A percentile compares a stretch with the other conserved stretches of the same genome.
Evolutionary conservation across 2,329 filamentous ascomycete species (phyloP).

Genomic region (Colletotrichum liaoningense): DNA sequence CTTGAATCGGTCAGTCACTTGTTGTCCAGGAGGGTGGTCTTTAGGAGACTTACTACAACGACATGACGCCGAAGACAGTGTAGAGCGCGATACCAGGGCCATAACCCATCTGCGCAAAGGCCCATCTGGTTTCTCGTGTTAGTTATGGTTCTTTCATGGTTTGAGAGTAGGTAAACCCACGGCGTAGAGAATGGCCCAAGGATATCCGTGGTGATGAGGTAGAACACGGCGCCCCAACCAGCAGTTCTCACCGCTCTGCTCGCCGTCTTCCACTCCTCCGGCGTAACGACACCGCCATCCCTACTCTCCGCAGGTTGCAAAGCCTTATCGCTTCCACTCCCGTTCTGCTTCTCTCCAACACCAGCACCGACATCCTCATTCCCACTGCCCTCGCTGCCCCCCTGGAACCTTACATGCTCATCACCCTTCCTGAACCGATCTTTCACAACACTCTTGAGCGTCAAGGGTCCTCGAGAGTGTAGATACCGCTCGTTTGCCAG

Average conservation of each 20-base stretch:
- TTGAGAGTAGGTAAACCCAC: conserved; percentile 36
- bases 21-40: no score
- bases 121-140: conserved; percentile 3
- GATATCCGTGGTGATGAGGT: conserved; percentile 61
- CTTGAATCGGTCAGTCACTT: conserved; percentile 41
- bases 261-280: conserved; percentile 59
- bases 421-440: conserved; percentile 35
- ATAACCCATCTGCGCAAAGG: conserved; percentile 49
- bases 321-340: conserved; percentile 2
- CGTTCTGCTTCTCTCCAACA: not conserved
- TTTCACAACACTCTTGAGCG: conserved; percentile 32
- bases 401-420: conserved; percentile 26
- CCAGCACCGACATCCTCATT: not conserved
- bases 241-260: conserved; percentile 58
- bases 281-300: conserved; percentile 34
- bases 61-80: conserved; percentile 54
- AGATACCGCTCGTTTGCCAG: conserved; percentile 28
- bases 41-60: conserved; percentile 11
- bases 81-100: conserved; percentile 58
- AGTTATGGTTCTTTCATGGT: not conserved
- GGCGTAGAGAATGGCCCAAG: conserved; percentile 55
- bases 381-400: not conserved
- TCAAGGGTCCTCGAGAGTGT: conserved; percentile 30
- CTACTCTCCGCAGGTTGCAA: not conserved
- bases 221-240: conserved; percentile 58